These are phyloP conservation scores for Talaromyces rugulosus DNA, from an alignment of 2,329 filamentous ascomycete species.

Conservation along the genomic window DNA sequence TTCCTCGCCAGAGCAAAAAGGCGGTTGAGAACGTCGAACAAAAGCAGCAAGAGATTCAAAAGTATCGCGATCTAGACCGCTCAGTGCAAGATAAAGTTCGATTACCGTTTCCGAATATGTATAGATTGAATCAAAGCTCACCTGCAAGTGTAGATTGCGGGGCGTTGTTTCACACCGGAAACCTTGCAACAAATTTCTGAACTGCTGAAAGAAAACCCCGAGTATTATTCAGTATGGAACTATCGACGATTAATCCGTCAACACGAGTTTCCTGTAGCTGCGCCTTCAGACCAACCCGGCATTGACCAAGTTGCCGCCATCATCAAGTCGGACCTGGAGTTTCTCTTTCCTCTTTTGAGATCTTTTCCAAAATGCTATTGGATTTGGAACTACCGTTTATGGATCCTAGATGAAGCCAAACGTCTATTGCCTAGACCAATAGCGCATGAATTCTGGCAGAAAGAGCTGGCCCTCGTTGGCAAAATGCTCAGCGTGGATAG, in stretches of 20 bases:
- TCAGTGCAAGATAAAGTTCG: conserved; percentile 59
- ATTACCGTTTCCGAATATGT: conserved; percentile 28
- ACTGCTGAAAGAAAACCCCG: conserved; percentile 42
- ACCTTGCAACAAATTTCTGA: conserved; percentile 42
- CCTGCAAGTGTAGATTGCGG: conserved; percentile 28
- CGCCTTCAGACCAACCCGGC: conserved; percentile 31
- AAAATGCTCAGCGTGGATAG: conserved; percentile 86
- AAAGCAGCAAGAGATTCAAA: conserved; percentile 70
- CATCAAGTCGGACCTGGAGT: conserved; percentile 70
- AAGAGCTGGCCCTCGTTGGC: conserved; percentile 74
- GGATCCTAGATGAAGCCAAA: conserved; percentile 73
- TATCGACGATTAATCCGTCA: conserved; percentile 64
- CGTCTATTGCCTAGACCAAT: conserved; percentile 53
- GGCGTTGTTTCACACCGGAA: conserved; percentile 38
- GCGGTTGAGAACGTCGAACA: conserved; percentile 67
- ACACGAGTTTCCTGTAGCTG: conserved; percentile 49
- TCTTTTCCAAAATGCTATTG: conserved; percentile 97
- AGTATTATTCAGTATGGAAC: conserved; percentile 49
- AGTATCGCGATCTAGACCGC: conserved; percentile 69
- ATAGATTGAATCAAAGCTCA: neutral
- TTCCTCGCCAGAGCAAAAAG: conserved; percentile 64
- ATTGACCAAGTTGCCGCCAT: conserved; percentile 46
- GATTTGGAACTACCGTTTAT: conserved; percentile 96
- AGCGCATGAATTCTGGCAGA: conserved; percentile 70
- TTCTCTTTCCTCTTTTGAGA: conserved; percentile 77